Conservation (phyloP, 225 moss, liverwort and hornwort species). For the Pseudoscleropodium purum region DNA sequence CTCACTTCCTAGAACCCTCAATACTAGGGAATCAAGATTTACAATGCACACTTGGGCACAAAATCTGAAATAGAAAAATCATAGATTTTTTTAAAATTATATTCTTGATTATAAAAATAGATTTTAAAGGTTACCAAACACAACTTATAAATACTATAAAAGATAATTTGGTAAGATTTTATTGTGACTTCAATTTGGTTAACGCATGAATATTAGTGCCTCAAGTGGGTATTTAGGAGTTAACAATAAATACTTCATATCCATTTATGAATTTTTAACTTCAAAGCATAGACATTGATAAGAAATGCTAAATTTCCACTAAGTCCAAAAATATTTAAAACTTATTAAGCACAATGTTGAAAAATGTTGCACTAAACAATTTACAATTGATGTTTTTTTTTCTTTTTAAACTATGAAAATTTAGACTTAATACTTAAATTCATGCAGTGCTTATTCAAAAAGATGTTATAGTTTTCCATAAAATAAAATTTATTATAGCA, state of each 20-base stretch:
- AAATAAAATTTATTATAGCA: neutral
- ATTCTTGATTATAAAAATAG: too few species aligned
- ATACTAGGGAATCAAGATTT: neutral
- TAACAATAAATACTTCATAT: neutral
- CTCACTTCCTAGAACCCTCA: neutral
- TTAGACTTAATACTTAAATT: neutral
- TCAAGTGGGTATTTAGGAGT: neutral
- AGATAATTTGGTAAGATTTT: rapidly evolving
- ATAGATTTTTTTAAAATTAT: neutral
- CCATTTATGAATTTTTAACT: neutral
- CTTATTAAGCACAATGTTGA: neutral
- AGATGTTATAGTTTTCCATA: neutral
- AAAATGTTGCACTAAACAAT: neutral
- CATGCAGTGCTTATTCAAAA: neutral
- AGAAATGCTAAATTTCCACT: neutral
- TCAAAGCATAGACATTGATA: neutral
- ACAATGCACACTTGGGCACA: neutral
- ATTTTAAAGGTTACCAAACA: neutral
- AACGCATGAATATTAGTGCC: neutral
- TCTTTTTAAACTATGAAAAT: neutral
- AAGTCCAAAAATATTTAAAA: neutral
- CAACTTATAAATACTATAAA: too few species aligned
- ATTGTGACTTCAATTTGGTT: neutral
- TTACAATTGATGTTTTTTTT: rapidly evolving
- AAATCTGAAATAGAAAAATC: neutral